Evolutionary conservation across 164 flowering plant species (phyloP).

Genomic region (Aristolochia fimbriata): DNA sequence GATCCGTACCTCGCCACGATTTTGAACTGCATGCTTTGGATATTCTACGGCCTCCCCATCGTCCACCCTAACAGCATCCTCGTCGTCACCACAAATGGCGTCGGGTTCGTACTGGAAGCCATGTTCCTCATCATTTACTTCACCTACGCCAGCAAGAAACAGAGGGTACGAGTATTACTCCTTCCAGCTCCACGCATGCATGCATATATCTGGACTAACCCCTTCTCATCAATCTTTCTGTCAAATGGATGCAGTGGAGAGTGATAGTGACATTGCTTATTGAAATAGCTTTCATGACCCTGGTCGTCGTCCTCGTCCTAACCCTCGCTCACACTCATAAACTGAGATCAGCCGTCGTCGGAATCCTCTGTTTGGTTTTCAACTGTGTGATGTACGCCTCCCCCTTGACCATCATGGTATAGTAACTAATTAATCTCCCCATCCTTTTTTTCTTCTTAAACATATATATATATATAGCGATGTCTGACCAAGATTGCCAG

Average conservation of each 20-base stretch:
- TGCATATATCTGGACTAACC: neutral
- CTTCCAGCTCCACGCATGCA: neutral
- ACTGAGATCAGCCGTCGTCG: conserved; percentile 35
- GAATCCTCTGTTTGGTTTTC: conserved; percentile 38
- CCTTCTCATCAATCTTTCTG: neutral
- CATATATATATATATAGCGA: no score
- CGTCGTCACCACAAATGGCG: conserved; percentile 30
- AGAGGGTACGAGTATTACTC: conserved; percentile 28
- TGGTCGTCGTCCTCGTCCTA: conserved; percentile 18
- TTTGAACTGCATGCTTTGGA: conserved; percentile 33
- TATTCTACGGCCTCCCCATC: conserved; percentile 32
- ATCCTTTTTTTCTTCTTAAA: neutral
- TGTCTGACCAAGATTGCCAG: no score
- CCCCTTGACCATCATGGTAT: conserved; percentile 31
- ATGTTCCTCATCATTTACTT: conserved; percentile 19
- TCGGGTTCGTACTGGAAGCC: conserved; percentile 25
- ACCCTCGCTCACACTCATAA: conserved; percentile 12
- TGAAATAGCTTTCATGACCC: conserved; percentile 21
- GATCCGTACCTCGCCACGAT: conserved; percentile 30
- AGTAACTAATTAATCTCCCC: conserved; percentile 3
- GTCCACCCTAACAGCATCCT: conserved; percentile 38
- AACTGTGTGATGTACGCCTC: conserved; percentile 55
- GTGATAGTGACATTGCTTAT: conserved; percentile 2
- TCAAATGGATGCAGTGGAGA: conserved; percentile 7
- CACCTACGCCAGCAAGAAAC: conserved; percentile 11